Conservation (phyloP, 305 asterid genomes). For the Andrographis paniculata region DNA sequence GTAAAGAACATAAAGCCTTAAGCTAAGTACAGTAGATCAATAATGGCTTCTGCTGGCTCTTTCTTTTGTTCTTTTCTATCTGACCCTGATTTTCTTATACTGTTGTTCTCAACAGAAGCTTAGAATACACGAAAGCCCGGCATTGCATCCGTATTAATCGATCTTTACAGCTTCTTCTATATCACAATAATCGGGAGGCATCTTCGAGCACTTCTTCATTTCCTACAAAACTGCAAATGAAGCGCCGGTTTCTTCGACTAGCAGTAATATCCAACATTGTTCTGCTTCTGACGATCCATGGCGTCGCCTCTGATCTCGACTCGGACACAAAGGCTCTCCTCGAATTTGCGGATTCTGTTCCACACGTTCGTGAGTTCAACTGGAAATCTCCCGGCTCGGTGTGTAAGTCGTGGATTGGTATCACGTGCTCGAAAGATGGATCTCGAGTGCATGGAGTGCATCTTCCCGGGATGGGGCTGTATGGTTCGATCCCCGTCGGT, state of each 20-base stretch:
- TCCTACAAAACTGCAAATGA: constrained; percentile 32
- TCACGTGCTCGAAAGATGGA: constrained; percentile 47
- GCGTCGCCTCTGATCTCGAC: constrained; percentile 34
- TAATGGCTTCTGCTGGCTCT: too few relatives aligned
- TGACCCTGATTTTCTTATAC: too few relatives aligned
- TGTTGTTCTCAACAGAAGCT: too few relatives aligned
- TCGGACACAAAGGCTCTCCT: constrained; percentile 67
- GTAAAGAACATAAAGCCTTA: too few relatives aligned
- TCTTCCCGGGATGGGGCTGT: constrained; percentile 79
- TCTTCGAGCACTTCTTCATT: background rate
- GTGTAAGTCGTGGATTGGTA: constrained; percentile 78
- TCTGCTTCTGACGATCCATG: constrained; percentile 25
- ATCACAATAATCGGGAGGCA: background rate
- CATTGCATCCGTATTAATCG: too few relatives aligned
- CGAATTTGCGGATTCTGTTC: constrained; percentile 50
- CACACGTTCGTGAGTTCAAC: constrained; percentile 58
- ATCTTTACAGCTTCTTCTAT: constrained; percentile 10
- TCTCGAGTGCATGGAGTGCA: constrained; percentile 56
- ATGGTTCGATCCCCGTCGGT: constrained; percentile 52
- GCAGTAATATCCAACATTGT: constrained; percentile 23
- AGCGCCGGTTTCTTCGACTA: constrained; percentile 20
- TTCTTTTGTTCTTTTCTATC: too few relatives aligned
- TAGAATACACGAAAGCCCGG: too few relatives aligned
- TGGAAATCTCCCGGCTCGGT: constrained; percentile 42
- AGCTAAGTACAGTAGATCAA: too few relatives aligned